Conservation (phyloP, 495 filamentous ascomycete species). For the Trichocladium uniseriatum region DNA sequence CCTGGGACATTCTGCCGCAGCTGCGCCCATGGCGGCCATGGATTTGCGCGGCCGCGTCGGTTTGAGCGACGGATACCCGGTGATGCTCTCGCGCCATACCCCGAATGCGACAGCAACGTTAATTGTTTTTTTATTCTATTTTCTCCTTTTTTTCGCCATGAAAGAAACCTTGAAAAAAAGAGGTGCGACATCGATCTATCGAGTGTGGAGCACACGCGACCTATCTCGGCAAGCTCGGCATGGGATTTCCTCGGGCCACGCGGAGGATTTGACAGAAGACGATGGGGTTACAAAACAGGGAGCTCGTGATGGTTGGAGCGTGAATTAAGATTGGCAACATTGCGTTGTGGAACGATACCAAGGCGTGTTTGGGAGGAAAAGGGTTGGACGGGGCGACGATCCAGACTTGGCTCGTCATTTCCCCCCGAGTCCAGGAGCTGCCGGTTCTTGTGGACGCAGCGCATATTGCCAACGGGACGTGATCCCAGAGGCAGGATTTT, state of each 20-base stretch:
- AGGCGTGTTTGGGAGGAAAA: background rate
- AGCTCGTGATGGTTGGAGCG: background rate
- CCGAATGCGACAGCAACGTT: constrained; percentile 19
- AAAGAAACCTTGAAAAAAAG: constrained; percentile 9
- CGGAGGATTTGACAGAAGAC: background rate
- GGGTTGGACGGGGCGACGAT: constrained; percentile 1
- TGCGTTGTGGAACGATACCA: constrained; percentile 4
- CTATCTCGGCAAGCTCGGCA: constrained; percentile 3
- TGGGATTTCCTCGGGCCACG: background rate
- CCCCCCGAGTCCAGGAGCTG: background rate
- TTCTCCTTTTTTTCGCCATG: background rate
- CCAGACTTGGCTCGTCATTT: background rate
- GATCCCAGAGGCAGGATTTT: background rate
- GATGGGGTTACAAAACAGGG: background rate
- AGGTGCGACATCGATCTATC: background rate
- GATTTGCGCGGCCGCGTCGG: constrained; percentile 6
- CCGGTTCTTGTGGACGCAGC: background rate
- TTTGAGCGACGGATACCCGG: constrained; percentile 8
- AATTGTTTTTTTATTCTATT: constrained; percentile 15
- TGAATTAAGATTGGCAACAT: constrained; percentile 21
- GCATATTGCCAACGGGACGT: too few species aligned
- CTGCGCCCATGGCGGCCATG: too few species aligned
- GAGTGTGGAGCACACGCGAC: constrained; percentile 1
- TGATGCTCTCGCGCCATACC: constrained; percentile 11
- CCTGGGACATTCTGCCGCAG: constrained; percentile 15